Conservation (phyloP, 2,329 filamentous ascomycete genomes). For the Sarocladium brachiariae region DNA sequence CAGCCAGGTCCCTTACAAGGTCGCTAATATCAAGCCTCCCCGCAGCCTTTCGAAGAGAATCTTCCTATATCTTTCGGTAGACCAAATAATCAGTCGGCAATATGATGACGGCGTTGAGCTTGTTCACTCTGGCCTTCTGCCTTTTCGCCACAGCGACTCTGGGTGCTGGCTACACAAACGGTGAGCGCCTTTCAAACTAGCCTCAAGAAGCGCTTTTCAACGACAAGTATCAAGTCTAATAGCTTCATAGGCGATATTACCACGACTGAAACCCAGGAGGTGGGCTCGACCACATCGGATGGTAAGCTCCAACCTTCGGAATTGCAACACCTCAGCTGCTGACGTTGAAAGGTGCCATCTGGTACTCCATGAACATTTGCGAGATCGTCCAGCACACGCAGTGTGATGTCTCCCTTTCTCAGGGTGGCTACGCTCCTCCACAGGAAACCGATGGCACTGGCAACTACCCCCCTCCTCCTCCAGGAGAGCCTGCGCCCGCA, state of each 20-base stretch:
- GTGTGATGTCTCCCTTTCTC: conserved; percentile 24
- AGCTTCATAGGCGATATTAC: background rate
- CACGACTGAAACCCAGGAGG: conserved; percentile 22
- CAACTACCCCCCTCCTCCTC: conserved; percentile 1
- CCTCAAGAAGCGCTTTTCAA: no score
- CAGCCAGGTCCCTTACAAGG: no score
- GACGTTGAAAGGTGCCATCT: conserved; percentile 19
- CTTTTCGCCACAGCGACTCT: background rate
- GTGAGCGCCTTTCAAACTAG: no score
- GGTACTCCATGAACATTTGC: conserved; percentile 31
- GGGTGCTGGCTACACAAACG: conserved; percentile 1
- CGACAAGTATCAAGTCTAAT: background rate
- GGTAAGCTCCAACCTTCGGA: conserved; percentile 18
- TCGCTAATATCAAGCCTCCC: no score
- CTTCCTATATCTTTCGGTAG: no score
- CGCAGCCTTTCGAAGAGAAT: no score
- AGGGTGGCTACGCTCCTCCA: conserved; percentile 1
- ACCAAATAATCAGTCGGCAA: background rate
- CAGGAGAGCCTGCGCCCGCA: no score
- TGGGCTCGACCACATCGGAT: conserved; percentile 24
- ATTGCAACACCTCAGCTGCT: background rate
- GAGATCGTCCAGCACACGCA: conserved; percentile 26
- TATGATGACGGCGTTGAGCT: background rate
- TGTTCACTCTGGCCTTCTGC: background rate
- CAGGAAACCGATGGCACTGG: background rate